A percentile compares a stretch with the other conserved stretches of the same genome.
These are phyloP conservation scores for Cephaloascus fragrans DNA, from an alignment of 805 yeast species.

Conservation along the genomic window DNA sequence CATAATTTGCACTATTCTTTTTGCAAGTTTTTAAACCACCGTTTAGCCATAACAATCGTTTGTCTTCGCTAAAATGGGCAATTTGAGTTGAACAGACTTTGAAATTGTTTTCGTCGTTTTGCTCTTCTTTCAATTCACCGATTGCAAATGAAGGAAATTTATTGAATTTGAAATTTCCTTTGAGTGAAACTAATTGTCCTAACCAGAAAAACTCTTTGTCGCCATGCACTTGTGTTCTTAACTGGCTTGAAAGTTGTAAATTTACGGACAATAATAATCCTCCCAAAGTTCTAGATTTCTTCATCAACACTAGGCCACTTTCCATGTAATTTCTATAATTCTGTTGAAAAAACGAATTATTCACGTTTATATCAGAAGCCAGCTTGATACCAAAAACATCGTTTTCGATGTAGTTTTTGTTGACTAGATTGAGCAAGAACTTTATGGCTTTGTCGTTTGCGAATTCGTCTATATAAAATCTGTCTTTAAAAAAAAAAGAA, in stretches of 20 bases:
- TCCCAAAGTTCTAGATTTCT: slow-evolving; percentile 13
- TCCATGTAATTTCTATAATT: slow-evolving; percentile 27
- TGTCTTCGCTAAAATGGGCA: slow-evolving; percentile 12
- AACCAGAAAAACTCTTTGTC: slow-evolving; percentile 21
- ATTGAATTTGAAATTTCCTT: slow-evolving; percentile 12
- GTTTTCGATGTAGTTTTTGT: too few relatives aligned
- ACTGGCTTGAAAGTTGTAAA: slow-evolving; percentile 8
- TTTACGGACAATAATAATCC: slow-evolving; percentile 11
- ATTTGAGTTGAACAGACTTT: slow-evolving; percentile 17
- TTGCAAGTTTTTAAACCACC: slow-evolving; percentile 18
- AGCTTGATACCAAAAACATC: too few relatives aligned
- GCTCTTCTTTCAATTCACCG: slow-evolving; percentile 8
- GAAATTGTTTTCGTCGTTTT: too few relatives aligned
- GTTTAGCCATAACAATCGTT: slow-evolving; percentile 17
- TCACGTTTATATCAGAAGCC: too few relatives aligned
- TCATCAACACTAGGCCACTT: slow-evolving; percentile 23
- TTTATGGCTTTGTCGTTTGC: too few relatives aligned
- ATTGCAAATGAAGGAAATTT: slow-evolving; percentile 12
- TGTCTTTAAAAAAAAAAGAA: too few relatives aligned
- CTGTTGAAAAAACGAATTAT: too few relatives aligned
- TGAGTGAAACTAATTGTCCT: slow-evolving; percentile 17
- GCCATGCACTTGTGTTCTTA: slow-evolving; percentile 11
- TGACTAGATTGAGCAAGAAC: too few relatives aligned
- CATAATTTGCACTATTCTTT: too few relatives aligned
- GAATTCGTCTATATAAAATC: too few relatives aligned